Base-by-base conservation (phyloP, 2,329 filamentous ascomycete species). In the Dendrostoma leiphaemia region DNA sequence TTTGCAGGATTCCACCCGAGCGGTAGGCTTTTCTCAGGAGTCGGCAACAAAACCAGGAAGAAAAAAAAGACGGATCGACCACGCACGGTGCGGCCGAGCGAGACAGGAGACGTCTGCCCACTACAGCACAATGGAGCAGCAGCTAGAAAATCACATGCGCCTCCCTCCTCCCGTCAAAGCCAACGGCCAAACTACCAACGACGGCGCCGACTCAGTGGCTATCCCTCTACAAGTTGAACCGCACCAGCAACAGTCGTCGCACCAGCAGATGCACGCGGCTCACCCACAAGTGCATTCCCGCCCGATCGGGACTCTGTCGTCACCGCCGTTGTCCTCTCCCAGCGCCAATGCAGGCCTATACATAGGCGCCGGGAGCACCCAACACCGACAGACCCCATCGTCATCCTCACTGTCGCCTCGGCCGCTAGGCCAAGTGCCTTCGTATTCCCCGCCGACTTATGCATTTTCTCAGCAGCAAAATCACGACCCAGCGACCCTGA, bases 141-240 rank as follows among this genome's bases (percentile, higher is more conserved):
- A 48, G 12, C 38, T 26, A 74, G 69, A 74, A 74, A 71, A 71
- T 76, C 76, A 77, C 74, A 76, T 78, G 74, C 56, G 47, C 28
- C 69, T 74, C 62, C 63, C 66, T 51, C 63, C 63, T 55, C 66
- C 62, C 57, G 58, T 62, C 40, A 56, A 24, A 48, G 35, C 26
- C 46, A 46, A 24, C 48, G 43, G 28, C 48, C n/a, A n/a, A n/a
- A n/a, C n/a, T n/a, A n/a, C n/a, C n/a, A n/a, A n/a, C n/a, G n/a
- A n/a, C 44, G 19, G 29, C 37, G 40, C 46, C 46, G 46, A 54
- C 29, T 19, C 51, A 9, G 34, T 19, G n/a, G n/a, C n/a, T n/a
- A n/a, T n/a, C n/a, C n/a, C n/a, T n/a, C n/a, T n/a, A n/a, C n/a
- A n/a, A n/a, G n/a, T n/a, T n/a, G n/a, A n/a, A n/a, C n/a, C n/a